A percentile compares a stretch with the other conserved stretches of the same genome.
Conservation (phyloP, 306 rosid species). For the Ceratonia siliqua region DNA sequence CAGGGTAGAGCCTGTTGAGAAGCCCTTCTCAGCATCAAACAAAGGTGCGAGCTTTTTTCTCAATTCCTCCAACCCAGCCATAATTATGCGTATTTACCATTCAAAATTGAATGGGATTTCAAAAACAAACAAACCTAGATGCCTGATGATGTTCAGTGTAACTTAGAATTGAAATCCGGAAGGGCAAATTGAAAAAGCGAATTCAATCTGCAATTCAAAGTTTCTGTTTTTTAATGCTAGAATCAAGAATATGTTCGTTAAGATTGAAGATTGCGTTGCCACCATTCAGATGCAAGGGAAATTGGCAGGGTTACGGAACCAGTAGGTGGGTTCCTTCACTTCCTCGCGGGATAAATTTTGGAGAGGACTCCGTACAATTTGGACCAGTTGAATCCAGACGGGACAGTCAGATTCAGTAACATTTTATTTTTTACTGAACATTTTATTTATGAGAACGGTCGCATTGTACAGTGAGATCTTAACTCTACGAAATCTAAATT, state of each 20-base stretch:
- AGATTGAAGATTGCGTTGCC: neutral
- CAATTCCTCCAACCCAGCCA: constrained; percentile 93
- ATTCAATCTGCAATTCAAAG: neutral
- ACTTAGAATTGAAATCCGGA: neutral
- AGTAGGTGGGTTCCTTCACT: too few species aligned
- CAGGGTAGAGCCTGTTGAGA: constrained; percentile 58
- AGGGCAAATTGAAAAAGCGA: neutral
- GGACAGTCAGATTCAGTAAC: too few species aligned
- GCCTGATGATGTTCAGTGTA: neutral
- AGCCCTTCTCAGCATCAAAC: constrained; percentile 64
- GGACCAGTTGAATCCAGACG: too few species aligned
- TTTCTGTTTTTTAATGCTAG: neutral
- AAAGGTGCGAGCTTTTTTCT: constrained; percentile 82
- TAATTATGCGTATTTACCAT: constrained; percentile 30
- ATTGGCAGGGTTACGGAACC: too few species aligned
- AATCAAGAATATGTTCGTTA: too few species aligned
- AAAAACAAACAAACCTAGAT: neutral
- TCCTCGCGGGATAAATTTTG: too few species aligned
- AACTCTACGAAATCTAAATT: too few species aligned
- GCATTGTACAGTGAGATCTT: too few species aligned
- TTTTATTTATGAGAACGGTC: too few species aligned
- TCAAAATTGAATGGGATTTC: neutral
- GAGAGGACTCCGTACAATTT: too few species aligned
- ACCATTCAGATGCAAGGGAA: too few species aligned
- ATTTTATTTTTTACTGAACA: too few species aligned